phyloP scores from a whole-genome alignment of 1,284 basidiomycete genomes.

The Ustilago xerochloae region DNA sequence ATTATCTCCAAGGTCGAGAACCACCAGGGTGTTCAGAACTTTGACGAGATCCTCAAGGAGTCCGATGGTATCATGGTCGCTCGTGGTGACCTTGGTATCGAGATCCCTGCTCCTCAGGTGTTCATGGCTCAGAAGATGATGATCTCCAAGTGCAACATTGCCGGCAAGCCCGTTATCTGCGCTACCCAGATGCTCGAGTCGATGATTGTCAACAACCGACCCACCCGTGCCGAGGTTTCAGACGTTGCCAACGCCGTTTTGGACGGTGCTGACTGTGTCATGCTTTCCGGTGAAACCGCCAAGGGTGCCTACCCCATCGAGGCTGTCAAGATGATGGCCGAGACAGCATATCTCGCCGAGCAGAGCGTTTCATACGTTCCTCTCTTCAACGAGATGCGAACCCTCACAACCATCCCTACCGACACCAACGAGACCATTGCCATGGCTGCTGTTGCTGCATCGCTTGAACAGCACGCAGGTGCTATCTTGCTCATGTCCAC shows the following conservation, averaged over 20 bases:
- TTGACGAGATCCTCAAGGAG: conserved; percentile 68
- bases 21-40: conserved; percentile 68
- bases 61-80: conserved; percentile 69
- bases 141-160: conserved; percentile 68
- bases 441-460: conserved; percentile 66
- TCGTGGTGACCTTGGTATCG: conserved; percentile 68
- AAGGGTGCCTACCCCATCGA: conserved; percentile 67
- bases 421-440: conserved; percentile 67
- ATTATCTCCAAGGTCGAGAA: conserved; percentile 69
- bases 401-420: conserved; percentile 61
- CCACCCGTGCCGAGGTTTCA: conserved; percentile 67
- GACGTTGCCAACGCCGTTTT: conserved; percentile 68
- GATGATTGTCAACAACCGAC: conserved; percentile 69
- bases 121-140: conserved; percentile 69
- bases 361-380: conserved; percentile 66
- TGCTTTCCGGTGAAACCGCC: conserved; percentile 68
- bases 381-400: conserved; percentile 71
- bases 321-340: conserved; percentile 70
- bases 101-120: conserved; percentile 73
- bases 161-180: conserved; percentile 88
- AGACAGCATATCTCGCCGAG: conserved; percentile 68
- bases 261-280: conserved; percentile 68
- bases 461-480: conserved; percentile 67
- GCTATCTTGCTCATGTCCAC: conserved; percentile 93
- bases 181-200: conserved; percentile 99